Evolutionary conservation across 352 stramenopile species (phyloP).

Genomic region (Phytophthora cajani): DNA sequence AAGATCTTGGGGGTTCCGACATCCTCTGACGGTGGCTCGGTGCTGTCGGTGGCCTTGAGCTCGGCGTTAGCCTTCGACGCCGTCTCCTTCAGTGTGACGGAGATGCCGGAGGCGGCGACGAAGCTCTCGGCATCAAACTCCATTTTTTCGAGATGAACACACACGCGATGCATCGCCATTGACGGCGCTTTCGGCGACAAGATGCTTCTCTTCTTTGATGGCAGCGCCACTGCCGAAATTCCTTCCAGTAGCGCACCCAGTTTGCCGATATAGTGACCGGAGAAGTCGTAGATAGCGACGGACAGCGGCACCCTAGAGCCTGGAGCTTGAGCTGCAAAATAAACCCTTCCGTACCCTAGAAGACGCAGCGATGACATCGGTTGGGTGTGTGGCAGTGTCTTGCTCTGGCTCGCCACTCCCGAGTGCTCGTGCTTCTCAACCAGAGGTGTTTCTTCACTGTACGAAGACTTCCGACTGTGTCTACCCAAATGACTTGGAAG

Average conservation of each 20-base stretch:
- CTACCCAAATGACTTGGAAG: constrained; percentile 25
- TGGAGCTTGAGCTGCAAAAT: constrained; percentile 28
- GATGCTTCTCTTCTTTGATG: constrained; percentile 32
- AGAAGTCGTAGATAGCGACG: constrained; percentile 47
- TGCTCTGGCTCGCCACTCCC: constrained; percentile 2
- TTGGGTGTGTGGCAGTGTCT: constrained; percentile 6
- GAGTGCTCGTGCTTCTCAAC: constrained; percentile 5
- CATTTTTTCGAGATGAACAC: constrained; percentile 38
- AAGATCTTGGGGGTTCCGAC: constrained; percentile 23
- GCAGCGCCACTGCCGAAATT: not conserved
- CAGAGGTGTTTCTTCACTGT: constrained; percentile 13
- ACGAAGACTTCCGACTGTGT: constrained; percentile 4
- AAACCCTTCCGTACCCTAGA: constrained; percentile 41
- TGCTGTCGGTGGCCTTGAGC: constrained; percentile 12
- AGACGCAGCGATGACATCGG: constrained; percentile 30
- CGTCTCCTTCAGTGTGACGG: constrained; percentile 41
- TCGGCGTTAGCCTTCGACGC: constrained; percentile 17
- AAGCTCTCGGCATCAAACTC: constrained; percentile 27
- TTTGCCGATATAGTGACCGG: constrained; percentile 33
- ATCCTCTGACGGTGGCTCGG: constrained; percentile 12
- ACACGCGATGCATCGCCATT: constrained; percentile 20
- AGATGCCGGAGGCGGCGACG: constrained; percentile 29
- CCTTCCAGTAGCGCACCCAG: constrained; percentile 33
- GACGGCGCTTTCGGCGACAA: constrained; percentile 24
- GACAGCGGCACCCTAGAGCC: constrained; percentile 24